Base-by-base conservation (phyloP, 495 filamentous ascomycete species). In the Aspergillus homomorphus region DNA sequence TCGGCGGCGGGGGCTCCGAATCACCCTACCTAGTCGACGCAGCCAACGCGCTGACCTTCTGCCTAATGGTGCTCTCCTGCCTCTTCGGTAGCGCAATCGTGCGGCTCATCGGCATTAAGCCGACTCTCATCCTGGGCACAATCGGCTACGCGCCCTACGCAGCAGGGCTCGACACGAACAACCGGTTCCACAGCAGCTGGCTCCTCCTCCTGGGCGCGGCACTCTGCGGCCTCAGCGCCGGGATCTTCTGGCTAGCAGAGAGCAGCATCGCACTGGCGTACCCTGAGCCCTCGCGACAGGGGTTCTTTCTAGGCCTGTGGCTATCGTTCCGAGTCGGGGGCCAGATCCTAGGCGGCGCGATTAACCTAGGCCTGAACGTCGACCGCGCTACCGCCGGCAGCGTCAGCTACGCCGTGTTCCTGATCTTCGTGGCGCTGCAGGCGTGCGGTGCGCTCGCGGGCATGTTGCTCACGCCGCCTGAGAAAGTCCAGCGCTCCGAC, bases 181-280 rank as follows among this genome's bases (percentile, higher is more conserved):
- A 87, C 66, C 80, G 85, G 5, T 88, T 77, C 62, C 80, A 81
- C 15, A 80, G 72, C 18, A 75, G 82, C 58, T 89, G 86, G 86
- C 73, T 88, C 4, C 77, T 84, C 0, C 69, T 87, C 43, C 68
- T 88, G 45, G 86, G 86, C 9, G 84, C 85, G 0, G 85, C 83
- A 12, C 69, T 85, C 10, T 88, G 86, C 62, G 86, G 86, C 21
- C 69, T 87, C 33, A 83, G 80, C 0, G 86, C 86, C 0, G 84
- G 85, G 4, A 73, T 88, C 1, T 89, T 88, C 67, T 89, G 86
- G 86, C 81, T 80, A 69, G 80, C 84, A 0, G 86, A 88, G 63
- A 80, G 79, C 3, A 84, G 85, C 0, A 86, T 89, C 46, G 85
- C 84, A 0, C 79, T 88, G 4, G 72, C 80, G 0, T 89, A 89